phyloP scores from a whole-genome alignment of 176 grass and related monocot species.

The Hyparrhenia diplandra region DNA sequence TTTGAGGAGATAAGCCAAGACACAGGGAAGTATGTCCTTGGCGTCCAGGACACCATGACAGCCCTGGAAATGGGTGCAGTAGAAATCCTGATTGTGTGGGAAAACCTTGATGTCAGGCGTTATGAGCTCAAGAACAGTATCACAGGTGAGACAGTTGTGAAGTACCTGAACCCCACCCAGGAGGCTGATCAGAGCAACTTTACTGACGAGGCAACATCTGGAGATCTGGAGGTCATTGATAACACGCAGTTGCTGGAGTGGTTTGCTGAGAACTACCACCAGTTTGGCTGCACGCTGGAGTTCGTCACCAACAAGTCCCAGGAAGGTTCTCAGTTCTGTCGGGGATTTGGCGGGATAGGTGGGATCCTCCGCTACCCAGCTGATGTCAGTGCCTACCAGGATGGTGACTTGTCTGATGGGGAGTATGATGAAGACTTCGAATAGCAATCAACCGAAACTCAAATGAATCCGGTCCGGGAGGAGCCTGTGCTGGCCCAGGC shows the following conservation, averaged over 20 bases:
- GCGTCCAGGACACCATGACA: constrained; percentile 50
- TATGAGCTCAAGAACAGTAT: constrained; percentile 52
- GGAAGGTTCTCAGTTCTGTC: constrained; percentile 63
- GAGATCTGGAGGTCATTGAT: constrained; percentile 41
- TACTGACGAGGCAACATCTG: constrained; percentile 5
- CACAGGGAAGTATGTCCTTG: constrained; percentile 54
- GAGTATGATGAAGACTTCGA: constrained; percentile 40
- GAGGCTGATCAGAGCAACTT: constrained; percentile 53
- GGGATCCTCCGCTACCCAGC: constrained; percentile 58
- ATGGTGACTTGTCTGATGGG: constrained; percentile 35
- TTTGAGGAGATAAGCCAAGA: constrained; percentile 70
- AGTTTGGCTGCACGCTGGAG: constrained; percentile 50
- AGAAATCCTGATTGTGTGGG: constrained; percentile 57
- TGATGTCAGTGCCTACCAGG: constrained; percentile 29
- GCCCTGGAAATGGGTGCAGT: constrained; percentile 57
- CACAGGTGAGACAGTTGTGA: constrained; percentile 41
- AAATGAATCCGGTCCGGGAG: constrained; percentile 25
- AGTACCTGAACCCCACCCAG: constrained; percentile 35
- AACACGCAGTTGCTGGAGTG: constrained; percentile 48
- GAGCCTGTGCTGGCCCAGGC: constrained; percentile 42
- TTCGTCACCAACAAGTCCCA: constrained; percentile 64
- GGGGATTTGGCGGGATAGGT: constrained; percentile 56
- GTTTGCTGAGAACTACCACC: constrained; percentile 57
- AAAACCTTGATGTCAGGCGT: constrained; percentile 50
- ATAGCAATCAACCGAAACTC: constrained; percentile 53